These are phyloP conservation scores for Cryptococcus deneoformans DNA, from an alignment of 1,284 basidiomycete species.

Conservation along the genomic window DNA sequence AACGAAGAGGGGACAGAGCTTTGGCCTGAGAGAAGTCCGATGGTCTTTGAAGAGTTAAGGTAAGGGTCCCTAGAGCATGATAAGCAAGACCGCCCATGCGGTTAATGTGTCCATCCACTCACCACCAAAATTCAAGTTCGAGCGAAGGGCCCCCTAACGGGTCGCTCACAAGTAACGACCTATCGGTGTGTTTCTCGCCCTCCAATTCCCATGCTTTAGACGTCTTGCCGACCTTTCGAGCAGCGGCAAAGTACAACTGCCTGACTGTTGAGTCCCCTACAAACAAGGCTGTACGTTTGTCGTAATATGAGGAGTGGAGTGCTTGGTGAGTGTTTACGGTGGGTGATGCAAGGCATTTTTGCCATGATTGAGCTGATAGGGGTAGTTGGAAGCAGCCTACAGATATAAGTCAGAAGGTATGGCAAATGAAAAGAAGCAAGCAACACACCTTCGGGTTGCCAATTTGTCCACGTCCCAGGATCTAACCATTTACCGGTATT, in stretches of 20 bases:
- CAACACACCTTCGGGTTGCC: constrained; percentile 77
- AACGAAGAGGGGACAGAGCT: constrained; percentile 55
- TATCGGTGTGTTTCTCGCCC: constrained; percentile 66
- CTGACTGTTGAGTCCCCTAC: constrained; percentile 82
- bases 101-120: constrained; percentile 11
- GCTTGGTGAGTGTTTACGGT: constrained; percentile 19
- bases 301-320: background rate
- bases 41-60: constrained; percentile 64
- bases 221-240: constrained; percentile 51
- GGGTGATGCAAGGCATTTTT: constrained; percentile 22
- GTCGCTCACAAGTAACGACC: constrained; percentile 37
- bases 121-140: constrained; percentile 68
- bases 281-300: constrained; percentile 58
- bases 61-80: constrained; percentile 52
- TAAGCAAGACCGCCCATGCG: background rate
- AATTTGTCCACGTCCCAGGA: constrained; percentile 58
- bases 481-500: constrained; percentile 77
- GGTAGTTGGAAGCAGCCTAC: constrained; percentile 30
- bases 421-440: background rate
- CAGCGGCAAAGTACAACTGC: constrained; percentile 71
- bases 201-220: constrained; percentile 33
- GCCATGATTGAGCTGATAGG: constrained; percentile 15
- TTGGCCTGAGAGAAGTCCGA: constrained; percentile 44
- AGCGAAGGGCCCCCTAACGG: constrained; percentile 31
- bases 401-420: constrained; percentile 1